Evolutionary conservation across 345 rosid genomes (phyloP).

Genomic region (Erysimum cheiranthoides): DNA sequence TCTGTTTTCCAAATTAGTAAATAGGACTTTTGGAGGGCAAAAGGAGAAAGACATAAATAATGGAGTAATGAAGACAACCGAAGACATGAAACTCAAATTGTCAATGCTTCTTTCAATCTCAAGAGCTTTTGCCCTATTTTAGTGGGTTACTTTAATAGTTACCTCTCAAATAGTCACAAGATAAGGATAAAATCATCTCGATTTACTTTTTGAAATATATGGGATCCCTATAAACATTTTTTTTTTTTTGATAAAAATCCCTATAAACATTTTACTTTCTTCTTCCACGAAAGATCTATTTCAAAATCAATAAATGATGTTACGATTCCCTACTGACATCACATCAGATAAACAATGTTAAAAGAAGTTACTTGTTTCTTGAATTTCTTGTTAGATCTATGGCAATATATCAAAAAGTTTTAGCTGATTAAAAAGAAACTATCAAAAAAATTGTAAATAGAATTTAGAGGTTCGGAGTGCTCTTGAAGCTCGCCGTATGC

Average conservation of each 20-base stretch:
- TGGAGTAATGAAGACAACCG: conserved; percentile 31
- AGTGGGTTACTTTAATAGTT: conserved; percentile 33
- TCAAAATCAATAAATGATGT: conserved; percentile 7
- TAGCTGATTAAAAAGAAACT: not conserved
- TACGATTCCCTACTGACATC: conserved; percentile 5
- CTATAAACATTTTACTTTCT: conserved; percentile 16
- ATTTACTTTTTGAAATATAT: conserved; percentile 8
- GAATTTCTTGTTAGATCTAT: not conserved
- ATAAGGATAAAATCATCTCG: conserved; percentile 27
- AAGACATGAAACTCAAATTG: conserved; percentile 23
- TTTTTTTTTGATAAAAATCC: not conserved
- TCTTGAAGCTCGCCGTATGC: not conserved
- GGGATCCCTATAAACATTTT: conserved; percentile 11
- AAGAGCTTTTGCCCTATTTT: conserved; percentile 22
- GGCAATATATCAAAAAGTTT: not conserved
- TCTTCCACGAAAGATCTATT: conserved; percentile 20
- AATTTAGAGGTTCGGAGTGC: not conserved
- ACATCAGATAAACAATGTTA: not conserved
- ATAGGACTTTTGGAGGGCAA: not conserved
- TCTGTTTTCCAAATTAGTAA: not conserved
- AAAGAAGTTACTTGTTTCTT: not conserved
- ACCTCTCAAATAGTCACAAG: conserved; percentile 34
- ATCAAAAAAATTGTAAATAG: not conserved
- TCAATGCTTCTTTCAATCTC: conserved; percentile 37
- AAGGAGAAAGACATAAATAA: conserved; percentile 20